Base-by-base conservation (phyloP, 192 early-diverging fungal genomes). In the Geranomyces michiganensis region DNA sequence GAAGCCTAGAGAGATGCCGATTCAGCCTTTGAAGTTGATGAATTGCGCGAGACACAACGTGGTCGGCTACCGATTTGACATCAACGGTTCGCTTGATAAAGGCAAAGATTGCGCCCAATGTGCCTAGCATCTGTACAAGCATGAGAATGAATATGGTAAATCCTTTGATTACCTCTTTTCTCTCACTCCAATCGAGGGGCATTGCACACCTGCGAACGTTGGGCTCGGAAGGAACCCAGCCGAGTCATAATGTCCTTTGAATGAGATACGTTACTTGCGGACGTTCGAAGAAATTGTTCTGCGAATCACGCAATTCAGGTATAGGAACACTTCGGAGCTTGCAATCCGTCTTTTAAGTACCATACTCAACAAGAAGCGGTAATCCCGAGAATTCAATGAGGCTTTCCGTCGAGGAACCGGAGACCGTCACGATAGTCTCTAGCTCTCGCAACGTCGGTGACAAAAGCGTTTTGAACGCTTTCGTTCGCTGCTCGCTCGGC, bases 381-480 rank as follows among this genome's bases (percentile, higher is more conserved):
- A 53, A 26, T n/a, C 51, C 51, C 7, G 51, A 53, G n/a, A 53
- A n/a, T 53, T n/a, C 51, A 15, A 53, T 53, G 51, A 53, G 51
- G 15, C 17, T 53, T 53, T 53, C 58, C 58, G 58, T 17, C 6
- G 58, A 32, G 19, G 30, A 4, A 3, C 12, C 27, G 5, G 58
- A 60, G 7, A 19, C 17, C 2, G 9, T 60, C 12, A 27, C 58
- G 7, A 32, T 32, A n/a, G 44, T 12, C 32, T 78, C 68, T 62
- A 74, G 68, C 33, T 72, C 70, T 13, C 24, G 14, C 13, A 77
- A 47, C 29, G 59, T 59, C 8, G 64, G 63, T n/a, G 26, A 33
- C 15, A 77, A 19, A 44, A 79, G 60, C 10, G 47, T 24, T 7
- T 7, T 29, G 68, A 76, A 79, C 56, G 65, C 24, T 15, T n/a